phyloP scores from a whole-genome alignment of 2,329 filamentous ascomycete genomes.

The Pseudogymnoascus sp. region DNA sequence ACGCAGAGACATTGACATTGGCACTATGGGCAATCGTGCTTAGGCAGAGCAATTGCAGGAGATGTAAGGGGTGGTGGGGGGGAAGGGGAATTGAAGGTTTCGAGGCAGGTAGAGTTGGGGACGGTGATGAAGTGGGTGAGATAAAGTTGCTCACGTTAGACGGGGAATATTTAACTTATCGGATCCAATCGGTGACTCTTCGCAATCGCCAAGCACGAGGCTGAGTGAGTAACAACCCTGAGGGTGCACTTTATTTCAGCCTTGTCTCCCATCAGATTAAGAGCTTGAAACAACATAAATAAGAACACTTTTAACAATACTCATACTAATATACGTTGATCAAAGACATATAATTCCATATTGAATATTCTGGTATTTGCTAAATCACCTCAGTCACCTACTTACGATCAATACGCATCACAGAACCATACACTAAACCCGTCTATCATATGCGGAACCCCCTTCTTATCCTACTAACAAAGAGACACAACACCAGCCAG shows the following conservation, averaged over 20 bases:
- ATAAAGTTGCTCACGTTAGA: neutral
- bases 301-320: no score
- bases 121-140: neutral
- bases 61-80: neutral
- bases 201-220: neutral
- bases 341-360: neutral
- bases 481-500: neutral
- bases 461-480: constrained; percentile 5
- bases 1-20: constrained; percentile 12
- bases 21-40: constrained; percentile 9
- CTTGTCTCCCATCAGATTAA: neutral
- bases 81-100: neutral
- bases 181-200: constrained; percentile 7
- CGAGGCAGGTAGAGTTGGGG: neutral
- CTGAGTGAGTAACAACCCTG: constrained; percentile 5
- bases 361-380: constrained; percentile 9
- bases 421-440: constrained; percentile 3
- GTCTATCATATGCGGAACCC: constrained; percentile 8
- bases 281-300: no score
- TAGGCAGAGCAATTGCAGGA: constrained; percentile 11
- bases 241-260: constrained; percentile 1
- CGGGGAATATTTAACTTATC: neutral
- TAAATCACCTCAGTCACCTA: neutral
- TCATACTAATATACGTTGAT: neutral
- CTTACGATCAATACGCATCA: neutral